These are phyloP conservation scores for Pythium sukuiense DNA, from an alignment of 352 stramenopile species.

Conservation along the genomic window DNA sequence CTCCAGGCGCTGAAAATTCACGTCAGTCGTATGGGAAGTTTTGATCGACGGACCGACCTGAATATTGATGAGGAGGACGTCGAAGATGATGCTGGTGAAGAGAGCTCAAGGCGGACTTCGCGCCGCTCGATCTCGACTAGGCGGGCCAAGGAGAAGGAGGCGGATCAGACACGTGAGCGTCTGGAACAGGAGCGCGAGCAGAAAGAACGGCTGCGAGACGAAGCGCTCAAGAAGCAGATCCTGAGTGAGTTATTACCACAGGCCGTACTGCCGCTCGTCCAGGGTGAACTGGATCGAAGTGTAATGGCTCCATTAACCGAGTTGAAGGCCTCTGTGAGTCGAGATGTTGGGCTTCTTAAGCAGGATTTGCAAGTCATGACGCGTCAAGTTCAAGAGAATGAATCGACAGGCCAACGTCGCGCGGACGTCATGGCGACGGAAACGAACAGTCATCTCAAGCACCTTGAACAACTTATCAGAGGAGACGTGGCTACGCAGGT, in stretches of 20 bases:
- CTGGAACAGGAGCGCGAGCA: slow-evolving; percentile 8
- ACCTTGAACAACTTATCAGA: slow-evolving; percentile 14
- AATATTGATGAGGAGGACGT: slow-evolving; percentile 8
- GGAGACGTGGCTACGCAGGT: slow-evolving; percentile 11
- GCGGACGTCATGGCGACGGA: background rate
- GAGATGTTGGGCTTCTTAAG: slow-evolving; percentile 4
- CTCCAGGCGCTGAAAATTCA: slow-evolving; percentile 56
- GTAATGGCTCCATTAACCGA: background rate
- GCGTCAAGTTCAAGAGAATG: slow-evolving; percentile 14
- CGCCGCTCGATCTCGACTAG: background rate
- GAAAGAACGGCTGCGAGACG: slow-evolving; percentile 14
- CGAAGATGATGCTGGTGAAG: slow-evolving; percentile 12
- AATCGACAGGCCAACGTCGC: slow-evolving; percentile 8
- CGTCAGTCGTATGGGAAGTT: slow-evolving; percentile 37
- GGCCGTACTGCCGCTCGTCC: slow-evolving; percentile 18
- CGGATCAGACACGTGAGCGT: slow-evolving; percentile 2
- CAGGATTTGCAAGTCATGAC: slow-evolving; percentile 12
- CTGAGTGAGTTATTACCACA: slow-evolving; percentile 11
- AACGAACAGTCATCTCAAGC: slow-evolving; percentile 5
- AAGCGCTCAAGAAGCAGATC: slow-evolving; percentile 30
- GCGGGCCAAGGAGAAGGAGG: slow-evolving; percentile 14
- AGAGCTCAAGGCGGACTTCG: background rate
- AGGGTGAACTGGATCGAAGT: slow-evolving; percentile 11
- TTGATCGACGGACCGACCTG: slow-evolving; percentile 9
- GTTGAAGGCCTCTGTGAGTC: background rate